Evolutionary conservation across 345 rosid species (phyloP), one percentile per base, ranked within the genome.

Genomic region (Firmiana major): DNA sequence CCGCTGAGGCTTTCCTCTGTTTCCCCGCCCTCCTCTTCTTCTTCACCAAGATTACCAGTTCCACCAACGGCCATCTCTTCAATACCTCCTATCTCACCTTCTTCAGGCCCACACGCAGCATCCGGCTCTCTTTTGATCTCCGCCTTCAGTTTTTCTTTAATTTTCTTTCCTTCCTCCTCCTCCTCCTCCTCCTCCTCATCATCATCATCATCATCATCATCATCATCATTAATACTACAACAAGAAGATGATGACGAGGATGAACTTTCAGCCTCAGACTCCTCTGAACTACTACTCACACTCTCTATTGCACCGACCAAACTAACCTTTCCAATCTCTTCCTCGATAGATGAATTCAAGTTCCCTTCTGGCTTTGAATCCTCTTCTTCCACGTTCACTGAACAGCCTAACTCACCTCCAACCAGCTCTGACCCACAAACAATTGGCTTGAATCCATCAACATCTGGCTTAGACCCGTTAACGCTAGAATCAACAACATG

Each of bases 1-100:
- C 91, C 90, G 68, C 58, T 80, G 79, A 88, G 28, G 90, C 84
- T 89, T 73, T 83, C 82, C 34, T 79, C 82, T 34, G 55, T 88
- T 48, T 79, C 86, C 3, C 13, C 48, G 1, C 3, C 48, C 1
- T 49, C 55, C 4, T 77, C 85, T 22, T 51, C 55, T 4, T 77
- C 85, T n/a, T 63, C 86, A 34, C 55, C 55, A 51, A 15, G 17
- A 48, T 48, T 3, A 48, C 4, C 71, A 16, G 24, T 49, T 74
- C 58, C 49, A 75, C n/a, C 55, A 11, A 42, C 79, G 16, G 48
- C 81, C 54, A 62, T 57, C 45, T 78, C 84, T 46, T 78, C 82
- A 42, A 36, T 83, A 74, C 53, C 81, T 38, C 71, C 59, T 74
- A 87, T 85, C 81, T 87, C 88, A 21, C 88, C 88, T 79, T 87